A percentile compares a stretch with the other conserved stretches of the same genome.
These are phyloP conservation scores for Phlebopus sp. DNA, from an alignment of 1,284 basidiomycete species.

Conservation along the genomic window DNA sequence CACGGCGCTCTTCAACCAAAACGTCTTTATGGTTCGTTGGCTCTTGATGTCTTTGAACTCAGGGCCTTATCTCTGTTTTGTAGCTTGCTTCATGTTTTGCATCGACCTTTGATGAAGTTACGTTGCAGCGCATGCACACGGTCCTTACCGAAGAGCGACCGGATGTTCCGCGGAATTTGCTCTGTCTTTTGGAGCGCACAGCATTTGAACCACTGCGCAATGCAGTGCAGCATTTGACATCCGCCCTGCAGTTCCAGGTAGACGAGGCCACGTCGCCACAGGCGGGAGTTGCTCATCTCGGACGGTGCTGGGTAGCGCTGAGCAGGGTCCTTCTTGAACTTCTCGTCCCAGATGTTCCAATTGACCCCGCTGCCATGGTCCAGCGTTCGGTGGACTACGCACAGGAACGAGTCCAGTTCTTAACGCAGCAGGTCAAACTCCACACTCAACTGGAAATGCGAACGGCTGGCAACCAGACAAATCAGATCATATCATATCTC, in stretches of 20 bases:
- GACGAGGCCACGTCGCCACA: conserved; percentile 3
- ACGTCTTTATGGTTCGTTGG: conserved; percentile 38
- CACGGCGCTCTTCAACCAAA: conserved; percentile 37
- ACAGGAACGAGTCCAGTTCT: conserved; percentile 42
- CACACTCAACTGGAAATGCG: conserved; percentile 58
- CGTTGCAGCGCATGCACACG: conserved; percentile 18
- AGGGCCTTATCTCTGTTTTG: conserved; percentile 5
- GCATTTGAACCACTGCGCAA: conserved; percentile 25
- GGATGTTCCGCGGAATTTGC: conserved; percentile 14
- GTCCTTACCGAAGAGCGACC: conserved; percentile 2
- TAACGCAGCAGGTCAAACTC: conserved; percentile 54
- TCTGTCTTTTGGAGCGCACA: conserved; percentile 18
- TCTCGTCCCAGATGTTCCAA: conserved; percentile 83
- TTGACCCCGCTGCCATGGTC: conserved; percentile 83
- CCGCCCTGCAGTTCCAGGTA: conserved; percentile 4
- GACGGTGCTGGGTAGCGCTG: conserved; percentile 65
- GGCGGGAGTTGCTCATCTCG: conserved; percentile 34
- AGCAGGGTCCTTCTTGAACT: conserved; percentile 62
- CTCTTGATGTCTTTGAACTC: not conserved
- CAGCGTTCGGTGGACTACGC: conserved; percentile 53
- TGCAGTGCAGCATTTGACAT: conserved; percentile 20
- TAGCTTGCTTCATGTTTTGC: conserved; percentile 45
- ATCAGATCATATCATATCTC: conserved; percentile 48
- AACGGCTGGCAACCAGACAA: conserved; percentile 62
- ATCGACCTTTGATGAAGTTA: conserved; percentile 35